These are phyloP conservation scores for Cryptococcus sp. DNA, from an alignment of 1,284 basidiomycete species.

Conservation along the genomic window DNA sequence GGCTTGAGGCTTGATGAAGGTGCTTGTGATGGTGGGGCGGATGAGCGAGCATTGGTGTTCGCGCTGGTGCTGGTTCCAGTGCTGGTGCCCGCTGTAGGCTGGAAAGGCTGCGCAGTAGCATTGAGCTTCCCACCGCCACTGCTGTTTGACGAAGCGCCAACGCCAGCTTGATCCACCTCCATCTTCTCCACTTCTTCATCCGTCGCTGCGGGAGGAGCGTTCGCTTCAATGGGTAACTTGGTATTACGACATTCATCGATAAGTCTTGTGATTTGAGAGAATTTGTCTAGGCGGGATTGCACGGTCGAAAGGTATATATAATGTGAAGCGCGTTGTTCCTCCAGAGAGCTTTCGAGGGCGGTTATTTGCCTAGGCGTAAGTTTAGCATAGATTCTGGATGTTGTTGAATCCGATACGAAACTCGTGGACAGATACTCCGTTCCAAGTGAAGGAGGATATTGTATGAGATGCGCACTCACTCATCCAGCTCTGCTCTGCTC, in stretches of 20 bases:
- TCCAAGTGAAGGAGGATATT: background rate
- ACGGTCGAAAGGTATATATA: constrained; percentile 30
- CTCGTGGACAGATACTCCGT: background rate
- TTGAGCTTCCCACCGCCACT: constrained; percentile 18
- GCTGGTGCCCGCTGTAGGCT: constrained; percentile 22
- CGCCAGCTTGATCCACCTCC: constrained; percentile 26
- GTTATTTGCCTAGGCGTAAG: constrained; percentile 34
- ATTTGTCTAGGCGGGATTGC: constrained; percentile 34
- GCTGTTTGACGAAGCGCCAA: background rate
- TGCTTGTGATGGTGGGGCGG: constrained; percentile 10
- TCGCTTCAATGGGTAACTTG: constrained; percentile 31
- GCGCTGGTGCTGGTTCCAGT: constrained; percentile 3
- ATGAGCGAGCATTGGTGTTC: background rate
- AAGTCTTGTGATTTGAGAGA: constrained; percentile 32
- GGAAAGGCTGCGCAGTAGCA: constrained; percentile 34
- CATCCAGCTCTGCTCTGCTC: constrained; percentile 39
- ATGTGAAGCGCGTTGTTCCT: constrained; percentile 35
- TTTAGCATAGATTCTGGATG: background rate
- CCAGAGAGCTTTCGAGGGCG: constrained; percentile 28
- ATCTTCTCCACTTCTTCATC: constrained; percentile 20
- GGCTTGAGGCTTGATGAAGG: constrained; percentile 10
- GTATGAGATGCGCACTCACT: constrained; percentile 27
- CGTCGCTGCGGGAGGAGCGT: constrained; percentile 1
- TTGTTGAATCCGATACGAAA: background rate
- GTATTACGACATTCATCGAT: constrained; percentile 39